A percentile compares a stretch with the other conserved stretches of the same genome.
These are phyloP conservation scores for Hydnomerulius pinastri DNA, from an alignment of 768 basidiomycete species.

Conservation along the genomic window DNA sequence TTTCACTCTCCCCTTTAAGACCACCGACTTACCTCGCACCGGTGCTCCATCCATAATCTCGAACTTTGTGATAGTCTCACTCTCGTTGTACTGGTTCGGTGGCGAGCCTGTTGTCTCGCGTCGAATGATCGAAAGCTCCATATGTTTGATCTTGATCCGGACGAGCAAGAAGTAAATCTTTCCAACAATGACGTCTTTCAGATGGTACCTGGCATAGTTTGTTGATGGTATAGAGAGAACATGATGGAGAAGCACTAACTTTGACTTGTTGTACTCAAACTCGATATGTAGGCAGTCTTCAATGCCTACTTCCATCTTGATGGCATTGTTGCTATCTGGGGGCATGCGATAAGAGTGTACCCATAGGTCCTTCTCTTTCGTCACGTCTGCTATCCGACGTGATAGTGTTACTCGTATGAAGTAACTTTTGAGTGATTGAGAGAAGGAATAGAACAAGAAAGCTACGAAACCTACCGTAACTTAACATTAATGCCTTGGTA, in stretches of 20 bases:
- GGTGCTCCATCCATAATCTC: conserved; percentile 99
- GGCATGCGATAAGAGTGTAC: conserved; percentile 99
- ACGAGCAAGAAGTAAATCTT: conserved; percentile 99
- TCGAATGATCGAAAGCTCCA: conserved; percentile 98
- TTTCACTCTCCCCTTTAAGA: not conserved
- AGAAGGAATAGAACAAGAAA: not conserved
- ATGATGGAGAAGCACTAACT: conserved; percentile 52
- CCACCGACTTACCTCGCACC: conserved; percentile 68
- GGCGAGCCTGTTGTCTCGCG: conserved; percentile 96
- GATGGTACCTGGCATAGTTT: conserved; percentile 72
- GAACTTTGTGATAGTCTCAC: conserved; percentile 98
- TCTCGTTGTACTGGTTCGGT: conserved; percentile 99
- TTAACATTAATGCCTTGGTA: conserved; percentile 99
- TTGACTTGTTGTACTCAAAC: conserved; percentile 99
- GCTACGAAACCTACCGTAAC: conserved; percentile 62
- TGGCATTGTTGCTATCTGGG: conserved; percentile 95
- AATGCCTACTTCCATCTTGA: conserved; percentile 99
- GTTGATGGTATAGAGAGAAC: conserved; percentile 3
- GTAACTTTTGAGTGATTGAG: conserved; percentile 57
- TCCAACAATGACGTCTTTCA: conserved; percentile 98
- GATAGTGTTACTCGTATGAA: conserved; percentile 90
- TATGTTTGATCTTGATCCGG: conserved; percentile 99
- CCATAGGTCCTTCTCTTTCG: conserved; percentile 94
- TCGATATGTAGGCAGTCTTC: conserved; percentile 99
- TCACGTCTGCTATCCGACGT: conserved; percentile 88